phyloP scores from a whole-genome alignment of 768 basidiomycete genomes.

The Termitomyces titanicus region DNA sequence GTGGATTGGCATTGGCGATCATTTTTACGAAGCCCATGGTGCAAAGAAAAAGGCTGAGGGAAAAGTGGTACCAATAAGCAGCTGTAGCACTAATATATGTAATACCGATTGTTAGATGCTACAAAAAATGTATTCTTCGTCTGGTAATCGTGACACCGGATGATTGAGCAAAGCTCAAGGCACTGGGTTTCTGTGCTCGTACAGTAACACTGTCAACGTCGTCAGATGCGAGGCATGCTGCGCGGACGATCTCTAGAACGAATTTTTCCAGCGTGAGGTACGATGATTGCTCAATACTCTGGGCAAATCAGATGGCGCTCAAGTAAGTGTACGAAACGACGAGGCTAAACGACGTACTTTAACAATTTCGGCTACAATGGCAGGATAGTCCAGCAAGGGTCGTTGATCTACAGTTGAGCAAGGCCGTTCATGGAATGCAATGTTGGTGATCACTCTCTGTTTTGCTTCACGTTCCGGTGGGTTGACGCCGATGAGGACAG shows the following conservation, averaged over 20 bases:
- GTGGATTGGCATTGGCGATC: constrained; percentile 70
- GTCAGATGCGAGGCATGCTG: constrained; percentile 30
- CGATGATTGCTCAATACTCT: constrained; percentile 47
- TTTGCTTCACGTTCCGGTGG: constrained; percentile 62
- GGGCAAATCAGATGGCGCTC: not conserved
- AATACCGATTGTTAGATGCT: not conserved
- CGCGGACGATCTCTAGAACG: constrained; percentile 40
- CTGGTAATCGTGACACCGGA: constrained; percentile 64
- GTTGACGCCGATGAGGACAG: constrained; percentile 68
- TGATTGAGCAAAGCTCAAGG: constrained; percentile 61
- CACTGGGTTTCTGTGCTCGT: constrained; percentile 65
- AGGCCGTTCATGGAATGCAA: constrained; percentile 38
- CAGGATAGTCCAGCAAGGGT: constrained; percentile 35
- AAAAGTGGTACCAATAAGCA: constrained; percentile 63
- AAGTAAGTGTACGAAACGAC: not conserved
- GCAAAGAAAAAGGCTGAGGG: constrained; percentile 56
- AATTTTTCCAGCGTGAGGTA: constrained; percentile 65
- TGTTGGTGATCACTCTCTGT: constrained; percentile 57
- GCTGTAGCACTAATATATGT: not conserved
- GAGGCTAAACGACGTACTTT: constrained; percentile 22
- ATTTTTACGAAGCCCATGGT: constrained; percentile 83
- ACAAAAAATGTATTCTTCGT: constrained; percentile 20
- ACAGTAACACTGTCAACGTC: constrained; percentile 41
- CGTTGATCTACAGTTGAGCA: constrained; percentile 3
- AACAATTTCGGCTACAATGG: constrained; percentile 29